Evolutionary conservation across 176 grass and related monocot genomes (phyloP), one percentile per base, ranked within the genome.

Genomic region (Ensete ventricosum): DNA sequence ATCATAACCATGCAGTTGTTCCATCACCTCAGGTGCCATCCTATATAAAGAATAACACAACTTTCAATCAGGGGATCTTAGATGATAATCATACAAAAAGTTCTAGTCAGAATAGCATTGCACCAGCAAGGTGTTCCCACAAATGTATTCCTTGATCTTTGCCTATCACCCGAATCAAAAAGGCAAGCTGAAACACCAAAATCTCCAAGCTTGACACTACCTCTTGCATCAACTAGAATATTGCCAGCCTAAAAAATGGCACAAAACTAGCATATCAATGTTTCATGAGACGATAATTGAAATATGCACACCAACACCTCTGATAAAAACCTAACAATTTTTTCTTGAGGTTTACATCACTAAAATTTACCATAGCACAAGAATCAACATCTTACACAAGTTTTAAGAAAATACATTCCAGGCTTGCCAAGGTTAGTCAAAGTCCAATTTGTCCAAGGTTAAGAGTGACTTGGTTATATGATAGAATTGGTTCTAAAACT

Each of bases 51-150:
- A 77, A 82, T 64, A 43, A 43, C 34, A 43, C 34, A 43, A 43
- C 34, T 43, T 43, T 43, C 34, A 43, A 43, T 43, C 34, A 43
- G 34, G 5, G 34, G 34, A 43, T 43, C 4, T 43, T 43, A 43
- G 34, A 43, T 43, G 34, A 6, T 43, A 6, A 43, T 57, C 10
- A 19, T 26, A 23, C 9, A 10, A 64, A 21, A 23, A 23, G 62
- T 64, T 23, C 24, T 24, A 23, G 13, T n/a, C 14, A 21, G 20
- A 24, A 70, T 17, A 58, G 50, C 27, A 29, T n/a, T 21, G 54
- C 85, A 98, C 94, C 94, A 98, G 80, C 94, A 98, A 73, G 94
- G 94, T 73, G 94, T 98, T 86, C 94, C 94, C 11, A 98, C 90
- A 77, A 98, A 98, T 57, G 94, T 98, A 80, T 92, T 93, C 78